Percentiles rank a stretch among this genome's conserved stretches.
Evolutionary conservation across 495 filamentous ascomycete genomes (phyloP).

Genomic region (Glarea lozoyensis): DNA sequence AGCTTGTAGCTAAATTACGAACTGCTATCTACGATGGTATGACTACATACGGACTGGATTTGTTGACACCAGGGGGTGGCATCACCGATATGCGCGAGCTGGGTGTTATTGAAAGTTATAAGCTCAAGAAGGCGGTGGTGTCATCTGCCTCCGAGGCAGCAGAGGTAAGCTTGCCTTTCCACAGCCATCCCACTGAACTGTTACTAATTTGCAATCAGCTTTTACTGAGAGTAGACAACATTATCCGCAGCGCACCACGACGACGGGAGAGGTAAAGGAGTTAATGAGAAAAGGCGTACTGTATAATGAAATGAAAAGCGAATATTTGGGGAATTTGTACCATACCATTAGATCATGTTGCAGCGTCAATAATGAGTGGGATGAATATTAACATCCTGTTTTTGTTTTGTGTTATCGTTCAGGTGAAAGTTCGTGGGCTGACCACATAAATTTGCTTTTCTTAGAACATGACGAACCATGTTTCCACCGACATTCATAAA

Average conservation of each 20-base stretch:
- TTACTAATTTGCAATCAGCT: conserved; percentile 31
- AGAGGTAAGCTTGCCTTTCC: conserved; percentile 60
- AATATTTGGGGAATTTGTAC: not conserved
- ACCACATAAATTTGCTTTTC: too few species aligned
- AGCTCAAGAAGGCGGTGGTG: conserved; percentile 94
- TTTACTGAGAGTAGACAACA: conserved; percentile 77
- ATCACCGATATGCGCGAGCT: conserved; percentile 94
- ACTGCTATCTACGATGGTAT: conserved; percentile 91
- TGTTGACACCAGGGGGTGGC: conserved; percentile 82
- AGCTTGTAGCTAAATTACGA: conserved; percentile 82
- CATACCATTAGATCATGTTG: not conserved
- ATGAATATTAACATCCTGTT: not conserved
- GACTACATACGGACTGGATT: conserved; percentile 82
- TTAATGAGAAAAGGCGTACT: not conserved
- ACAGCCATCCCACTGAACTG: conserved; percentile 1
- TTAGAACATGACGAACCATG: too few species aligned
- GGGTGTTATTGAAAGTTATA: conserved; percentile 96
- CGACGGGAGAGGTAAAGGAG: conserved; percentile 48
- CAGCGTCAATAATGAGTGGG: not conserved
- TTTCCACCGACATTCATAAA: too few species aligned
- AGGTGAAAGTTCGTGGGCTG: too few species aligned
- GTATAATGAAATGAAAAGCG: not conserved
- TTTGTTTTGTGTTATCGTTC: too few species aligned
- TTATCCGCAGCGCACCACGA: conserved; percentile 71
- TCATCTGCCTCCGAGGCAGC: conserved; percentile 91